Base-by-base conservation (phyloP, 257 asterid species). In the Solanum infundibuliforme region DNA sequence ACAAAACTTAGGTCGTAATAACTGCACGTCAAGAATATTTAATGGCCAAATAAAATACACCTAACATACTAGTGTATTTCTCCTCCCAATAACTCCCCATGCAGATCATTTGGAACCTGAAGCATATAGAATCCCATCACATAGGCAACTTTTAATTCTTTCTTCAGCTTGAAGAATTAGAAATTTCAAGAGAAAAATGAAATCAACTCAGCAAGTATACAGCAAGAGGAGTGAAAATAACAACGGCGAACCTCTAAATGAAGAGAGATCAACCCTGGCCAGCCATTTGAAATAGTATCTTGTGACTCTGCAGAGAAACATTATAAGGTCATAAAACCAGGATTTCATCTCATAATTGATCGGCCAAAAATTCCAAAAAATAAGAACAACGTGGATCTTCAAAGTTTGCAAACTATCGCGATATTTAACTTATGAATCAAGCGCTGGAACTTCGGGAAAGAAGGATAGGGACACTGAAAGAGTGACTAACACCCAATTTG, bases 181-280 rank as follows among this genome's bases (percentile, higher is more conserved):
- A 84, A 84, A 35, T 85, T 66, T 66, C 81, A 66, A 85, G 32
- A 36, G 62, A 36, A 85, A 66, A 7, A 85, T 23, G 65, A 52
- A 2, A 52, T 3, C 8, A 52, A 52, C 62, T 21, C 25, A 38
- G 52, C 36, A 60, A 25, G 16, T 62, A 12, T 7, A 12, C 34
- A 58, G 27, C 35, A 36, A 58, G 25, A 9, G 60, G 77, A 62
- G 77, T 21, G 76, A 84, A 43, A 65, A 25, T 65, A 85, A 43
- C 81, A 55, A 88, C 52, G 77, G 89, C 93, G 88, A 91, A 96
- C 99, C 99, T 96, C 98, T 72, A 96, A 93, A 91, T 92, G 95
- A 83, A 96, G 92, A 66, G 92, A 90, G 87, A 91, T 91, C 92
- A 96, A 91, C 75, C 98, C 98, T 65, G 98, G 99, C 98, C 98